Evolutionary conservation across 768 basidiomycete species (phyloP).

Genomic region (Agrocybe chaxingu): DNA sequence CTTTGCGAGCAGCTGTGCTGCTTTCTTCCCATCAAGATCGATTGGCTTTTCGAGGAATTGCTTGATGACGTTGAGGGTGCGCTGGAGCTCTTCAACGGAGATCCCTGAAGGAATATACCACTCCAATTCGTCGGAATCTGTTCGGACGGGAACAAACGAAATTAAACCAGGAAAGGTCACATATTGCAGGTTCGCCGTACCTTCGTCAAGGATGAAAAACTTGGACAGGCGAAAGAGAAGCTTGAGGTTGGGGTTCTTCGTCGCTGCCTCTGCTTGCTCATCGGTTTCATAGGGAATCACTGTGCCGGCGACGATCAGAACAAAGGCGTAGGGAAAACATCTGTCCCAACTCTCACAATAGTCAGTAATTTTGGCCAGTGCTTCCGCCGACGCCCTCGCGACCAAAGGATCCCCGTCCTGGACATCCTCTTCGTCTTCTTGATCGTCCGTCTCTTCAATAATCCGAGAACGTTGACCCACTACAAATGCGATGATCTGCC

Average conservation of each 20-base stretch:
- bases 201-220: slow-evolving; percentile 65
- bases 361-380: slow-evolving; percentile 66
- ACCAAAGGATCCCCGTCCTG: slow-evolving; percentile 29
- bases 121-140: slow-evolving; percentile 69
- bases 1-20: slow-evolving; percentile 67
- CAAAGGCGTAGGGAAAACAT: not conserved
- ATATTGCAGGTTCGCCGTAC: slow-evolving; percentile 33
- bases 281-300: slow-evolving; percentile 76
- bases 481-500: slow-evolving; percentile 59
- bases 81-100: slow-evolving; percentile 62
- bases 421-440: slow-evolving; percentile 32
- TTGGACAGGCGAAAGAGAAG: slow-evolving; percentile 79
- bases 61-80: slow-evolving; percentile 71
- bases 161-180: slow-evolving; percentile 3
- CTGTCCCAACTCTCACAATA: slow-evolving; percentile 52
- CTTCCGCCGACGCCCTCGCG: slow-evolving; percentile 60
- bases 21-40: slow-evolving; percentile 75
- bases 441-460: slow-evolving; percentile 57
- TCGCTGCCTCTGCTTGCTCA: slow-evolving; percentile 72
- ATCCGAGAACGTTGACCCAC: slow-evolving; percentile 57
- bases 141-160: slow-evolving; percentile 6
- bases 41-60: slow-evolving; percentile 83
- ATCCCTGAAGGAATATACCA: slow-evolving; percentile 84
- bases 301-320: slow-evolving; percentile 24
- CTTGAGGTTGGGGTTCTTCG: slow-evolving; percentile 76